These are phyloP conservation scores for Xylaria nigripes DNA, from an alignment of 495 filamentous ascomycete species.

Conservation along the genomic window DNA sequence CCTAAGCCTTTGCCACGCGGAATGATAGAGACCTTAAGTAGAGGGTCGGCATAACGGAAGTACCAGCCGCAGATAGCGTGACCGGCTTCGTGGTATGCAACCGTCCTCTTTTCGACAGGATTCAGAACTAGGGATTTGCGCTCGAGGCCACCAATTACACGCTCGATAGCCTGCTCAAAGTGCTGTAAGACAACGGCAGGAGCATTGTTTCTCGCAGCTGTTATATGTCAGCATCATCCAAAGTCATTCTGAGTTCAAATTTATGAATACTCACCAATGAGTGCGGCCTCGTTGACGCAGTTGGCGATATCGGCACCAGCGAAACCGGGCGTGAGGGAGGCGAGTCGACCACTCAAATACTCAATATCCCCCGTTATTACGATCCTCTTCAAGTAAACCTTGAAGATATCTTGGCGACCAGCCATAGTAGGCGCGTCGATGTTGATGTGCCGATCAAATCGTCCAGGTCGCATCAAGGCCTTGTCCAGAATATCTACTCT, in stretches of 20 bases:
- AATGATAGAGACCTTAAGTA: constrained; percentile 98
- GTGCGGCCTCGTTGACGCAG: constrained; percentile 92
- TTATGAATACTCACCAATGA: constrained; percentile 66
- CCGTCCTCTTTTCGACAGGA: constrained; percentile 86
- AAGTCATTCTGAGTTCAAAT: background rate
- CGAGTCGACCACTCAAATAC: constrained; percentile 73
- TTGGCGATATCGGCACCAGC: constrained; percentile 97
- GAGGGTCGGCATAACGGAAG: constrained; percentile 89
- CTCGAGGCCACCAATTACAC: constrained; percentile 91
- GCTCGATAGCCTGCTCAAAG: constrained; percentile 96
- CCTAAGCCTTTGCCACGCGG: constrained; percentile 89
- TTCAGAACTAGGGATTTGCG: constrained; percentile 90
- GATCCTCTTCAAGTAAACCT: constrained; percentile 86
- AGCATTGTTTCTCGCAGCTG: constrained; percentile 77
- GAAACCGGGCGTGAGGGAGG: constrained; percentile 91
- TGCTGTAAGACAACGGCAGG: constrained; percentile 72
- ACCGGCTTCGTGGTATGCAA: constrained; percentile 96
- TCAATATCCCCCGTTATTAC: constrained; percentile 84
- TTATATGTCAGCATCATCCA: constrained; percentile 23
- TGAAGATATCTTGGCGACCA: constrained; percentile 92
- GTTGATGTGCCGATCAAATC: constrained; percentile 90
- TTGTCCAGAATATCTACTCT: constrained; percentile 89
- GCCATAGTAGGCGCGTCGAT: constrained; percentile 96
- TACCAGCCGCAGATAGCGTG: constrained; percentile 99
- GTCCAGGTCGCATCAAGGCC: constrained; percentile 90